Conservation (phyloP, 2,329 filamentous ascomycete genomes). For the Coccinonectria pachysandricola region DNA sequence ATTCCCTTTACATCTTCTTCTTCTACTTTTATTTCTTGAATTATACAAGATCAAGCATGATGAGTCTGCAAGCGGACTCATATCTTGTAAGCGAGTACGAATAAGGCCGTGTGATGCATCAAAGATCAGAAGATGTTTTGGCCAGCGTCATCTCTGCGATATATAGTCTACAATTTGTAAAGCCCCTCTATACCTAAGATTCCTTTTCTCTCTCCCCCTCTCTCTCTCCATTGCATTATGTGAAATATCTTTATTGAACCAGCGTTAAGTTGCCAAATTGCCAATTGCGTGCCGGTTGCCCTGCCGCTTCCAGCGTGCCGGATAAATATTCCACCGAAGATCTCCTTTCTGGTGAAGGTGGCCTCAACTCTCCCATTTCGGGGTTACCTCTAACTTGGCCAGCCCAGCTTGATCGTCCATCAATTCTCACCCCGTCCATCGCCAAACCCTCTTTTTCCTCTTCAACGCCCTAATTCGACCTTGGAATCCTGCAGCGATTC, state of each 20-base stretch:
- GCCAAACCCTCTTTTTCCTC: slow-evolving; percentile 13
- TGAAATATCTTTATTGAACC: too few relatives aligned
- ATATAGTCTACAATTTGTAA: slow-evolving; percentile 27
- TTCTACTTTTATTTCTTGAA: slow-evolving; percentile 19
- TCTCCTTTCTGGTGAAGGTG: slow-evolving; percentile 31
- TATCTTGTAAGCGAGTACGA: too few relatives aligned
- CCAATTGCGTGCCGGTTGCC: too few relatives aligned
- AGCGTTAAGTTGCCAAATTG: too few relatives aligned
- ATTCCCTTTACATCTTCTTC: slow-evolving; percentile 16
- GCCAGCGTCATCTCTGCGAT: slow-evolving; percentile 17
- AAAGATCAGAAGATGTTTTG: slow-evolving; percentile 19
- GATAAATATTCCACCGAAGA: slow-evolving; percentile 24
- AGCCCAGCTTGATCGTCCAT: slow-evolving; percentile 14
- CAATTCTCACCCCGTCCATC: slow-evolving; percentile 12
- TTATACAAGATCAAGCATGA: slow-evolving; percentile 25
- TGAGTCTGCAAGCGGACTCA: slow-evolving; percentile 24
- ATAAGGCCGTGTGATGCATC: slow-evolving; percentile 23
- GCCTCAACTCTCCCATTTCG: slow-evolving; percentile 29
- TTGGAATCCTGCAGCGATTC: slow-evolving; percentile 27
- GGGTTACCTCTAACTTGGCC: slow-evolving; percentile 18
- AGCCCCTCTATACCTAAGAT: too few relatives aligned
- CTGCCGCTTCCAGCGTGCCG: too few relatives aligned
- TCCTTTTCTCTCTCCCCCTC: too few relatives aligned
- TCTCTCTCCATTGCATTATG: too few relatives aligned
- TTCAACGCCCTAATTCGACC: slow-evolving; percentile 15